These are phyloP conservation scores for Penicillium crystallinum DNA, from an alignment of 495 filamentous ascomycete species.

Conservation along the genomic window DNA sequence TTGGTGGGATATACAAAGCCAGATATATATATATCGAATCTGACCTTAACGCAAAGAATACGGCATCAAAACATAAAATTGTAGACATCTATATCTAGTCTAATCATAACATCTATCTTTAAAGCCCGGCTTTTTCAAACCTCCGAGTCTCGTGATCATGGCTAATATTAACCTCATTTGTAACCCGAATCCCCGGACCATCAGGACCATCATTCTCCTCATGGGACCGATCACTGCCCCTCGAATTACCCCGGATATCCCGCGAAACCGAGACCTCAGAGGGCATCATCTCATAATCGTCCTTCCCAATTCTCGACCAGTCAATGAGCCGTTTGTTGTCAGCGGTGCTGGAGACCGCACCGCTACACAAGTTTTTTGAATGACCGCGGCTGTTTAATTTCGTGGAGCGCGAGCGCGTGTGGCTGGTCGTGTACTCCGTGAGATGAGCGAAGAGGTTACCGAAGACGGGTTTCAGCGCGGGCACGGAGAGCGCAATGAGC, in stretches of 20 bases:
- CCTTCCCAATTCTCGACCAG: slow-evolving; percentile 18
- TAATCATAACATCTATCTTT: background rate
- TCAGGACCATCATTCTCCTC: background rate
- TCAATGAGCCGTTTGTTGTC: slow-evolving; percentile 24
- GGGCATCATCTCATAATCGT: slow-evolving; percentile 31
- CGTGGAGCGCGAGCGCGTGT: slow-evolving; percentile 16
- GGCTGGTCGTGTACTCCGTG: slow-evolving; percentile 23
- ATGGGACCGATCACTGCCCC: background rate
- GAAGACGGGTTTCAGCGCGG: slow-evolving; percentile 40
- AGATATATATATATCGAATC: background rate
- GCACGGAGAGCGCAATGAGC: slow-evolving; percentile 41
- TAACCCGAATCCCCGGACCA: slow-evolving; percentile 19
- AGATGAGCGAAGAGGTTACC: slow-evolving; percentile 25
- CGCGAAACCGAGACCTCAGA: slow-evolving; percentile 20
- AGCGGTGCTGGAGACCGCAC: slow-evolving; percentile 7
- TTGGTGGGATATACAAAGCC: background rate
- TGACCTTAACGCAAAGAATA: background rate
- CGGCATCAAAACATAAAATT: background rate
- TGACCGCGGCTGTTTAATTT: slow-evolving; percentile 8
- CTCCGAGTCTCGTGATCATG: background rate
- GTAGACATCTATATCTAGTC: background rate
- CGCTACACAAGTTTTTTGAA: slow-evolving; percentile 15
- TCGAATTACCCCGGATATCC: slow-evolving; percentile 2
- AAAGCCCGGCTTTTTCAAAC: background rate
- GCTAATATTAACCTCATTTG: slow-evolving; percentile 19